Evolutionary conservation across 2,329 filamentous ascomycete species (phyloP).

Genomic region (Alternaria arborescens): DNA sequence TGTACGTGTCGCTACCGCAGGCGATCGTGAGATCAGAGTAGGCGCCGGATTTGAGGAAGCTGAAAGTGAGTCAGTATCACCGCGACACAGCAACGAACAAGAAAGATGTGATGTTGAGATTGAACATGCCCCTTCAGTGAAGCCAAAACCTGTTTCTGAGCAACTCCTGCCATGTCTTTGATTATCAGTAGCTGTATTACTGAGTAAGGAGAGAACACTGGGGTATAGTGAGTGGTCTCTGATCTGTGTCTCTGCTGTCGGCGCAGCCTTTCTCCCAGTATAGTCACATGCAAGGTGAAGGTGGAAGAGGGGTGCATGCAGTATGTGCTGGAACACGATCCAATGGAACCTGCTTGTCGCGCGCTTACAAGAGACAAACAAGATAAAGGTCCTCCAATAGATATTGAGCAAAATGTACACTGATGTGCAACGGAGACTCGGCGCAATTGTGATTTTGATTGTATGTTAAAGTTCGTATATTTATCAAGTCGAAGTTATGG

Average conservation of each 20-base stretch:
- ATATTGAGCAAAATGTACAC: no score
- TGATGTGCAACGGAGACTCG: fast-evolving
- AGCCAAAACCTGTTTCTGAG: neutral
- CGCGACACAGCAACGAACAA: fast-evolving
- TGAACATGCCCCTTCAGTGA: neutral
- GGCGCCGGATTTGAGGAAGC: neutral
- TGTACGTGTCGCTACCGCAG: neutral
- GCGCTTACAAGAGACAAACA: no score
- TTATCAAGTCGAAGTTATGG: no score
- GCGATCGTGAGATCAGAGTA: neutral
- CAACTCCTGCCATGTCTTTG: neutral
- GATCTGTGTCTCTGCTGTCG: no score
- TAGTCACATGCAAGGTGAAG: no score
- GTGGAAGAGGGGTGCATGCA: no score
- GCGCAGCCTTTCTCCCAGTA: no score
- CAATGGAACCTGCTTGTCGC: no score
- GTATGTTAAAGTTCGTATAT: no score
- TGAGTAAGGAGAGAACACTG: fast-evolving
- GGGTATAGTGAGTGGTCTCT: neutral
- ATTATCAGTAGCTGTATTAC: fast-evolving
- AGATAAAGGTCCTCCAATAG: no score
- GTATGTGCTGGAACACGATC: no score
- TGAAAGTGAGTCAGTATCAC: neutral
- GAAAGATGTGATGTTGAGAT: fast-evolving
- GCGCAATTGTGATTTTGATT: no score